These are phyloP conservation scores for Solanum hybrid DNA, from an alignment of 305 asterid species.

Conservation along the genomic window DNA sequence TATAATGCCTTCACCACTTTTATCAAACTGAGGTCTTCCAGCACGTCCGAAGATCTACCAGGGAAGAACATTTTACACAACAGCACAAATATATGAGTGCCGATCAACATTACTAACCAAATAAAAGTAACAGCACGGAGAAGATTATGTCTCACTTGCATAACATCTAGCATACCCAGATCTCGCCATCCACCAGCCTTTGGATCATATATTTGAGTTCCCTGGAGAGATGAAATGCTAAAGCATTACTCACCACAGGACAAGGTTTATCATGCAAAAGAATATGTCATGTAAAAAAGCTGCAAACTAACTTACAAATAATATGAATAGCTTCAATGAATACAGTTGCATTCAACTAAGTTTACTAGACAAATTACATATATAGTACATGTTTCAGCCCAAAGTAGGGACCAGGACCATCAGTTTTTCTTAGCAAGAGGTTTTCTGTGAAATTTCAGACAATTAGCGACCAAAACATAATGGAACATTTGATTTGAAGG, in stretches of 20 bases:
- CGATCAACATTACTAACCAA: neutral
- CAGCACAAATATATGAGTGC: neutral
- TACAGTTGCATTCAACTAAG: neutral
- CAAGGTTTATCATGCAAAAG: neutral
- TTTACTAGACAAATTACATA: neutral
- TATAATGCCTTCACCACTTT: constrained; percentile 99
- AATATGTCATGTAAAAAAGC: neutral
- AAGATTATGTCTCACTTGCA: constrained; percentile 58
- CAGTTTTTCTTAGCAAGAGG: neutral
- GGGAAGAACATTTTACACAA: constrained; percentile 19
- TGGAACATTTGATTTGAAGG: neutral
- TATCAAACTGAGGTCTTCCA: constrained; percentile 98
- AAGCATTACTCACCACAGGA: constrained; percentile 14
- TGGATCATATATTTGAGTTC: constrained; percentile 96
- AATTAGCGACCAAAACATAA: neutral
- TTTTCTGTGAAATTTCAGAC: neutral
- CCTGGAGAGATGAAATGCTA: constrained; percentile 41
- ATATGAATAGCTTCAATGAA: neutral
- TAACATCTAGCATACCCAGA: constrained; percentile 98
- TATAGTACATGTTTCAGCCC: neutral
- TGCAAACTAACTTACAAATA: neutral
- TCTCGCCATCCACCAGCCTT: constrained; percentile 99
- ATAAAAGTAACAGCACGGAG: constrained; percentile 2
- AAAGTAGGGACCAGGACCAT: neutral
- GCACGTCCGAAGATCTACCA: constrained; percentile 97